Base-by-base conservation (phyloP, 1,284 basidiomycete genomes). In the Exobasidium rhododendri region DNA sequence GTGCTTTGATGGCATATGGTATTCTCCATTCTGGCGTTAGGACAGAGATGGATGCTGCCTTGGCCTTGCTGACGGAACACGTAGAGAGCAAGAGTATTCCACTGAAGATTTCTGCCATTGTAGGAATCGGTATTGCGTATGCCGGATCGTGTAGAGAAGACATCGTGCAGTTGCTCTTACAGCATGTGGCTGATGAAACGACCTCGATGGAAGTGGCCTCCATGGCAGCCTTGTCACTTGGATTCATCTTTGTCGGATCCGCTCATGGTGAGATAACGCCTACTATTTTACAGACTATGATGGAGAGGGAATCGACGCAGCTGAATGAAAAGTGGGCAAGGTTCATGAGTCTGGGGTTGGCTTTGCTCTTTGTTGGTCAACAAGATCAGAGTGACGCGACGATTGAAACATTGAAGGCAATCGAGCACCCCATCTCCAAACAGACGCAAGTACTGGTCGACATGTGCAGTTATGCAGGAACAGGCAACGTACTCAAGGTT, bases 211-310 rank as follows among this genome's bases (percentile, higher is more conserved):
- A 98, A 80, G 87, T 98, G 28, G 88, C 89, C 0, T 86, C 90
- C 45, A 84, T 97, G 66, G 87, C 93, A 22, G 88, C 93, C 0
- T 84, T 99, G 24, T 87, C 94, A 0, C 85, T 97, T 20, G 94
- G 94, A 1, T 94, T 97, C 80, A 88, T 97, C 62, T 97, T 92
- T 78, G 93, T 94, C 35, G 96, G 94, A 26, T 93, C 92, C 73
- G 91, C 89, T 58, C 90, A 97, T 74, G 94, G 93, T 22, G 96
- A 98, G 71, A 88, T 97, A 26, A 89, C 91, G 1, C 88, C 88
- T 61, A 88, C 89, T 0, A 94, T 98, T 61, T 81, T 97, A 75
- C 93, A 97, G 82, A 89, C 90, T 4, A 82, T 98, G 78, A 94
- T 97, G 92, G 83, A 79, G 63, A 72, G 77, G 40, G 75, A 78